phyloP scores from a whole-genome alignment of 2,329 filamentous ascomycete genomes.

The Penicillium italicum region DNA sequence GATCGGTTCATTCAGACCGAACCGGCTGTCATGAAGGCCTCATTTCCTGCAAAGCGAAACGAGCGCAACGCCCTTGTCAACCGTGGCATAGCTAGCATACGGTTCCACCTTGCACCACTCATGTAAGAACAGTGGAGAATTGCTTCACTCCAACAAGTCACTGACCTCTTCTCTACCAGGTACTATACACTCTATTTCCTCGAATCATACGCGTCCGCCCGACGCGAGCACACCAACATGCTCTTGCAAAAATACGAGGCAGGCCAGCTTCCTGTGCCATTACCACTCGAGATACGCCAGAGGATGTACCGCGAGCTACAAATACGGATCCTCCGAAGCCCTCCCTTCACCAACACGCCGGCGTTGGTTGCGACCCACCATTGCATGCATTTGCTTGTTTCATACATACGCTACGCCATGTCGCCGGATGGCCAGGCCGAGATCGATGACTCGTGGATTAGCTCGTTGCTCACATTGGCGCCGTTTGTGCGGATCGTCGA shows the following conservation, averaged over 20 bases:
- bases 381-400: slow-evolving; percentile 40
- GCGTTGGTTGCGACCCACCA: slow-evolving; percentile 43
- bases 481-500: slow-evolving; percentile 41
- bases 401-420: slow-evolving; percentile 39
- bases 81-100: slow-evolving; percentile 32
- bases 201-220: slow-evolving; percentile 38
- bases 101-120: slow-evolving; percentile 41
- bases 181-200: slow-evolving; percentile 43
- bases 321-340: slow-evolving; percentile 36
- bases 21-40: slow-evolving; percentile 29
- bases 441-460: slow-evolving; percentile 40
- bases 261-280: slow-evolving; percentile 37
- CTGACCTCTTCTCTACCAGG: slow-evolving; percentile 24
- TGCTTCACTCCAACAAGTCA: background rate
- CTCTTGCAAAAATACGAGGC: slow-evolving; percentile 40
- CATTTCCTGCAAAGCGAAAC: slow-evolving; percentile 31
- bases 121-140: slow-evolving; percentile 30
- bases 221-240: slow-evolving; percentile 37
- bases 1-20: slow-evolving; percentile 37
- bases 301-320: slow-evolving; percentile 39
- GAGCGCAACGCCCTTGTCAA: slow-evolving; percentile 36
- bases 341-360: slow-evolving; percentile 40
- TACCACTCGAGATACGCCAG: slow-evolving; percentile 33
- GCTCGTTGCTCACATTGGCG: slow-evolving; percentile 39
- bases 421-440: slow-evolving; percentile 27